phyloP scores from a whole-genome alignment of 2,329 filamentous ascomycete genomes.

The Fusarium falciforme region DNA sequence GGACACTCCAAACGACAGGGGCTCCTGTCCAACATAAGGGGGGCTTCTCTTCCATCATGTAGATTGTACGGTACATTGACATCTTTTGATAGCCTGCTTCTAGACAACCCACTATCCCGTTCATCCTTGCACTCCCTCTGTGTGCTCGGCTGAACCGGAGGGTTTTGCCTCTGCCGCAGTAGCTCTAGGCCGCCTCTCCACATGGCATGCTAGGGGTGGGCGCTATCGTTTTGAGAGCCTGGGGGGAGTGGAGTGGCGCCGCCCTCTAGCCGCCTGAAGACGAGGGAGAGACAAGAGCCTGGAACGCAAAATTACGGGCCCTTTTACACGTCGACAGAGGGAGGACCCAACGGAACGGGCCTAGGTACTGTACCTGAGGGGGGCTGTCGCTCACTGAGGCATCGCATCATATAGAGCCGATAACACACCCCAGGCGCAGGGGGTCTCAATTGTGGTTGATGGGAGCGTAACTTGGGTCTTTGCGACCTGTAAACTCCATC shows the following conservation, averaged over 20 bases:
- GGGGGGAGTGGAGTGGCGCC: background rate
- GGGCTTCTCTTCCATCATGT: background rate
- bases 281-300: background rate
- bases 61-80: background rate
- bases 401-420: conserved; percentile 2
- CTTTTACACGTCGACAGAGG: background rate
- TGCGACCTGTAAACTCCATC: background rate
- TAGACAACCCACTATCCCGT: background rate
- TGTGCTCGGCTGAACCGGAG: background rate
- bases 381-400: background rate
- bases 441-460: background rate
- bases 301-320: background rate
- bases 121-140: background rate
- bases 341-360: background rate
- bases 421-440: background rate
- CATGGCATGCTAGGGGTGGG: background rate
- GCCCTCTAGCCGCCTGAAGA: background rate
- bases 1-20: background rate
- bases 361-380: background rate
- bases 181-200: background rate
- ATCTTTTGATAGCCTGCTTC: background rate
- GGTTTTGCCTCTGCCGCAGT: background rate
- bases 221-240: background rate
- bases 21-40: background rate
- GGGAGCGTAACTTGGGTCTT: background rate